Percentiles rank a stretch among this genome's conserved stretches.
These are phyloP conservation scores for Linnemannia zychae DNA, from an alignment of 192 early-diverging fungal genomes.

Conservation along the genomic window DNA sequence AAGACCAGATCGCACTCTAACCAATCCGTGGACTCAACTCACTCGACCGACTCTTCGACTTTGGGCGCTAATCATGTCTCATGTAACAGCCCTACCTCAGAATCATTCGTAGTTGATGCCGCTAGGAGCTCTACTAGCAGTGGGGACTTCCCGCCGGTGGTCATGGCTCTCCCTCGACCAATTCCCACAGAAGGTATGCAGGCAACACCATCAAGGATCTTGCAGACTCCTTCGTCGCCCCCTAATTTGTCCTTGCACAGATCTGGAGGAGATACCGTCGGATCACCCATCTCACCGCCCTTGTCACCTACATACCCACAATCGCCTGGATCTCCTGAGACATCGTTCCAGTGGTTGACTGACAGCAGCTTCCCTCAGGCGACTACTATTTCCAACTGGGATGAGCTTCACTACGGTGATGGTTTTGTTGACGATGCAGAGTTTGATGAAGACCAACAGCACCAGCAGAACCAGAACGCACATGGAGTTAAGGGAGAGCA, in stretches of 20 bases:
- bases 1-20: conserved; percentile 17
- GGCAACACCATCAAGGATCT: conserved; percentile 3
- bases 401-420: conserved; percentile 16
- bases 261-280: not conserved
- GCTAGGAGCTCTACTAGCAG: not conserved
- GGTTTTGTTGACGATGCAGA: conserved; percentile 7
- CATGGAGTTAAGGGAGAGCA: conserved; percentile 36
- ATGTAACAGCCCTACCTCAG: not conserved
- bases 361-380: conserved; percentile 24
- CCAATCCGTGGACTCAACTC: conserved; percentile 14
- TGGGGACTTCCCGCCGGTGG: not conserved
- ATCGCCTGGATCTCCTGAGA: conserved; percentile 18
- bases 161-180: conserved; percentile 2
- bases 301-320: conserved; percentile 28
- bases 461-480: not conserved
- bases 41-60: conserved; percentile 16
- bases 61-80: conserved; percentile 6
- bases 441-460: conserved; percentile 14
- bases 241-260: conserved; percentile 33
- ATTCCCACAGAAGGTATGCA: not conserved
- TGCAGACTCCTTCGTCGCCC: conserved; percentile 34
- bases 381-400: conserved; percentile 9
- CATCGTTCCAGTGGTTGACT: conserved; percentile 17
- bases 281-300: conserved; percentile 27
- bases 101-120: not conserved